Conservation (phyloP, 2,329 filamentous ascomycete genomes). For the Aureobasidium musti region DNA sequence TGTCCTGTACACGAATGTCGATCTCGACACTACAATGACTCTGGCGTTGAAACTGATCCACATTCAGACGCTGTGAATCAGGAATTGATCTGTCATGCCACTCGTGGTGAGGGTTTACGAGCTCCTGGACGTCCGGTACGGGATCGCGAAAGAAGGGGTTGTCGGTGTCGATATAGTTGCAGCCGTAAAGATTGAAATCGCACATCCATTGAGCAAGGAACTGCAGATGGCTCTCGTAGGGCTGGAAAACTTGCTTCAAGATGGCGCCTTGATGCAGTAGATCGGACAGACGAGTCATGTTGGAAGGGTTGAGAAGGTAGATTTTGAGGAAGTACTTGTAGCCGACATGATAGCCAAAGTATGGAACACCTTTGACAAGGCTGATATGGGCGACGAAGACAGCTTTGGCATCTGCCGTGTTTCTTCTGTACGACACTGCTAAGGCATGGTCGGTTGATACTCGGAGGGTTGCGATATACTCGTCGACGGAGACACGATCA, state of each 20-base stretch:
- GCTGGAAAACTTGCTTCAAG: conserved; percentile 80
- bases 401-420: conserved; percentile 67
- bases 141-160: conserved; percentile 74
- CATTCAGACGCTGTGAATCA: conserved; percentile 60
- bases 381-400: conserved; percentile 87
- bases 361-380: conserved; percentile 88
- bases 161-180: conserved; percentile 75
- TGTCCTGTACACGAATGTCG: conserved; percentile 85
- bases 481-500: conserved; percentile 58
- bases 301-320: conserved; percentile 83
- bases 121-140: conserved; percentile 67
- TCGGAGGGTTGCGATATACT: conserved; percentile 76
- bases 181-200: conserved; percentile 97
- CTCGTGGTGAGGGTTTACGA: conserved; percentile 62
- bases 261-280: conserved; percentile 85
- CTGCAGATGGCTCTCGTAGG: conserved; percentile 91
- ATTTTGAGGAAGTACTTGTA: conserved; percentile 92
- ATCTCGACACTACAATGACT: conserved; percentile 90
- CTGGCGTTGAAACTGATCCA: conserved; percentile 67
- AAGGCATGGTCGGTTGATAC: conserved; percentile 89
- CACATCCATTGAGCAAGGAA: conserved; percentile 97
- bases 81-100: conserved; percentile 80
- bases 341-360: conserved; percentile 94
- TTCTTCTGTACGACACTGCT: conserved; percentile 78
- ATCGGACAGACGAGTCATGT: conserved; percentile 86